phyloP scores from a whole-genome alignment of 148 eudicot genomes.

The Persicaria tinctoria region DNA sequence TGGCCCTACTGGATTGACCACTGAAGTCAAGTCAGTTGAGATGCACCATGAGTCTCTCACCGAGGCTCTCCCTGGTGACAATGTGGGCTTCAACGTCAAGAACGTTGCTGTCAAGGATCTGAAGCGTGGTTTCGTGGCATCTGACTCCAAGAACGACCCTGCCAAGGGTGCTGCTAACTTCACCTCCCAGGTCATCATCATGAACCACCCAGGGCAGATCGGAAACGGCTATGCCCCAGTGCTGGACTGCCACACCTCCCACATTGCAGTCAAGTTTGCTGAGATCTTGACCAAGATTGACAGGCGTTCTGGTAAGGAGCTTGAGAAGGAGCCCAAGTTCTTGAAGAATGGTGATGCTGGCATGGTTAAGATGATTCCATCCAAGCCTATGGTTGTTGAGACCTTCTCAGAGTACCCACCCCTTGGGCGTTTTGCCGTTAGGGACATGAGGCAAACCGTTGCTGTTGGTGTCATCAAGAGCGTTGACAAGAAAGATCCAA shows the following conservation, averaged over 20 bases:
- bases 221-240: constrained; percentile 31
- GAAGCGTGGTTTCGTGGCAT: constrained; percentile 29
- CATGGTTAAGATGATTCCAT: constrained; percentile 27
- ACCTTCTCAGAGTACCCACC: constrained; percentile 30
- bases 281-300: constrained; percentile 31
- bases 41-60: constrained; percentile 34
- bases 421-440: constrained; percentile 27
- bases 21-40: constrained; percentile 31
- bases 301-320: constrained; percentile 33
- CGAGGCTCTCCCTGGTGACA: constrained; percentile 29
- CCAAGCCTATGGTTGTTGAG: constrained; percentile 33
- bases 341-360: constrained; percentile 32
- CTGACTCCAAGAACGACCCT: constrained; percentile 29
- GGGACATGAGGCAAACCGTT: constrained; percentile 31
- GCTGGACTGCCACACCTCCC: constrained; percentile 29
- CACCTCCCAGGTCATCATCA: constrained; percentile 28
- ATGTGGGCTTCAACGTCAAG: constrained; percentile 29
- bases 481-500: constrained; percentile 36
- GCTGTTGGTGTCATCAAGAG: constrained; percentile 38
- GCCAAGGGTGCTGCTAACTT: constrained; percentile 30
- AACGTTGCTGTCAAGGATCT: constrained; percentile 33
- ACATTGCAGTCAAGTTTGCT: constrained; percentile 29
- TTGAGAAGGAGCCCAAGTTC: constrained; percentile 31
- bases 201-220: constrained; percentile 31
- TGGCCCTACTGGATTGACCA: constrained; percentile 27